phyloP scores from a whole-genome alignment of 148 eudicot species.

The Polygonum maritimum region DNA sequence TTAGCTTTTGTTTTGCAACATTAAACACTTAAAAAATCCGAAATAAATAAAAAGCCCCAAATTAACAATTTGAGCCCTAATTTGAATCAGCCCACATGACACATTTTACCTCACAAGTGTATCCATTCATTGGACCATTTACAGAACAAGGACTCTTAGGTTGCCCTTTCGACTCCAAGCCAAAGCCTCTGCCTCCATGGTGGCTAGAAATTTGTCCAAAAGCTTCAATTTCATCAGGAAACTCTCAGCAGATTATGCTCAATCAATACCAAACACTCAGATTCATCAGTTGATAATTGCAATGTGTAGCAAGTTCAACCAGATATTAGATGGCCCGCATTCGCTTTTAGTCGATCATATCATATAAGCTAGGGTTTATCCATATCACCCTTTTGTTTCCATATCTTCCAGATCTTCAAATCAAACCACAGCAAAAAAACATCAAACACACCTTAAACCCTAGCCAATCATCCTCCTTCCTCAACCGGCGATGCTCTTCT shows the following conservation, averaged over 20 bases:
- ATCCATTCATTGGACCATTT: slow-evolving; percentile 51
- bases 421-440: background rate
- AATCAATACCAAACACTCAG: background rate
- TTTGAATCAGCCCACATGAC: no score
- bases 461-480: slow-evolving; percentile 23
- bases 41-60: no score
- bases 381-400: background rate
- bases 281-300: background rate
- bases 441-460: slow-evolving; percentile 60
- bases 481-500: slow-evolving; percentile 9
- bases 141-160: slow-evolving; percentile 57
- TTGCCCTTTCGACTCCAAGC: slow-evolving; percentile 39
- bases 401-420: slow-evolving; percentile 19
- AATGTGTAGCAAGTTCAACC: background rate
- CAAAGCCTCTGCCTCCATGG: slow-evolving; percentile 35
- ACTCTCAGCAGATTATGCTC: background rate
- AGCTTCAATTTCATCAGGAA: slow-evolving; percentile 10
- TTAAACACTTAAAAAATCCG: no score
- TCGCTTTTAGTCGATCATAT: background rate
- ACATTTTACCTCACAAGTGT: slow-evolving; percentile 53
- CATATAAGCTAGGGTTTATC: background rate
- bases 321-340: background rate
- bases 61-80: no score
- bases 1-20: no score
- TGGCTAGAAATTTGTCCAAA: slow-evolving; percentile 33